phyloP scores from a whole-genome alignment of 768 basidiomycete species.

The Nidularia pulvinata region DNA sequence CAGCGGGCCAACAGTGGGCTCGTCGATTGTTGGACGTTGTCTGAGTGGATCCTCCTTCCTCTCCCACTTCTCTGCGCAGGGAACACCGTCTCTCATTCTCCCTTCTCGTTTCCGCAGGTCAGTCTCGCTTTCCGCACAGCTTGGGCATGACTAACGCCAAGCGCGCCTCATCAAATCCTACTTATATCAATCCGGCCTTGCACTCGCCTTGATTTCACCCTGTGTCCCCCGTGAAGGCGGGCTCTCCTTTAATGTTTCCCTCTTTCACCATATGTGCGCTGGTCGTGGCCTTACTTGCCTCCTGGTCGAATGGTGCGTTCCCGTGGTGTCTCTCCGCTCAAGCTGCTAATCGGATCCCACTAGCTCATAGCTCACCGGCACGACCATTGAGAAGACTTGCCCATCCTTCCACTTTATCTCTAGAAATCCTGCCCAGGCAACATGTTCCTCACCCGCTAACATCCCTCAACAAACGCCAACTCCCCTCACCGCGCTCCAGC shows the following conservation, averaged over 20 bases:
- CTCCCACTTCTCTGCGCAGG: too few species aligned
- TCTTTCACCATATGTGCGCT: slow-evolving; percentile 33
- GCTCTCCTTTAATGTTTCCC: slow-evolving; percentile 29
- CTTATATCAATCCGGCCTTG: slow-evolving; percentile 1
- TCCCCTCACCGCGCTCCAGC: slow-evolving; percentile 32
- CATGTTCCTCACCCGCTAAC: slow-evolving; percentile 13
- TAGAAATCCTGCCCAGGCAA: slow-evolving; percentile 58
- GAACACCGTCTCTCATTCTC: too few species aligned
- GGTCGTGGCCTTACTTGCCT: slow-evolving; percentile 39
- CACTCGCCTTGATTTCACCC: slow-evolving; percentile 1
- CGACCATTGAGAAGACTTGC: slow-evolving; percentile 47
- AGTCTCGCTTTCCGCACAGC: background rate
- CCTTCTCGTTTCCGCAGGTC: background rate
- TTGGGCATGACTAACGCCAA: slow-evolving; percentile 8
- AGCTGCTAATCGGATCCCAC: slow-evolving; percentile 1
- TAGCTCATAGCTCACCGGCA: slow-evolving; percentile 48
- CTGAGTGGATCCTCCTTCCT: too few species aligned
- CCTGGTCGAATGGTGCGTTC: slow-evolving; percentile 23
- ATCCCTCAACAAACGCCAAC: slow-evolving; percentile 25
- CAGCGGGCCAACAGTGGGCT: too few species aligned
- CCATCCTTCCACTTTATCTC: slow-evolving; percentile 46
- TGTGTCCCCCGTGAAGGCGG: slow-evolving; percentile 18
- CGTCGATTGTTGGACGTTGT: too few species aligned
- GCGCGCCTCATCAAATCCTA: slow-evolving; percentile 7
- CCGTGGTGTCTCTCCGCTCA: background rate